Evolutionary conservation across 768 basidiomycete species (phyloP).

Genomic region (Leucocoprinus leucothites): DNA sequence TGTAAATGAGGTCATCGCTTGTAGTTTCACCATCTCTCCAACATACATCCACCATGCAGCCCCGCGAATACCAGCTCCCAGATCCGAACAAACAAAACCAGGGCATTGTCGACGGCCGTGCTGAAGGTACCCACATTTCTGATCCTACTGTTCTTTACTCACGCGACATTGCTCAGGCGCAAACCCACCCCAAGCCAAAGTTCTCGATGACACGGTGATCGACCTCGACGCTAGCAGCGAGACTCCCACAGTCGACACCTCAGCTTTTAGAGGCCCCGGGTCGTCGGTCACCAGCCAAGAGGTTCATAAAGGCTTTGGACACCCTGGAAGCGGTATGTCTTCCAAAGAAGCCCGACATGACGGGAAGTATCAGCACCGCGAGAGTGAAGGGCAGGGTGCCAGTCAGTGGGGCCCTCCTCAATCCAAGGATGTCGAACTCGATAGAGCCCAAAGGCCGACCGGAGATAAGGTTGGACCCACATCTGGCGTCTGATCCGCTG

Average conservation of each 20-base stretch:
- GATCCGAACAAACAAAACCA: constrained; percentile 2
- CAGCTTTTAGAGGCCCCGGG: constrained; percentile 7
- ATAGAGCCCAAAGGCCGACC: constrained; percentile 2
- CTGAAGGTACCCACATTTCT: constrained; percentile 4
- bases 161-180: not conserved
- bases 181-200: not conserved
- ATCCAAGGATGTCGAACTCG: not conserved
- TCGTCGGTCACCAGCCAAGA: constrained; percentile 11
- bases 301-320: constrained; percentile 8
- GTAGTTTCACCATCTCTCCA: not conserved
- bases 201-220: constrained; percentile 1
- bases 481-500: not conserved
- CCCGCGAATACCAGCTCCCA: not conserved
- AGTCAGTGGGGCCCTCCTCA: constrained; percentile 9
- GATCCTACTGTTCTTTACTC: too few species aligned
- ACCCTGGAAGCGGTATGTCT: constrained; percentile 12
- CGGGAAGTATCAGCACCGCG: not conserved
- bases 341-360: constrained; percentile 2
- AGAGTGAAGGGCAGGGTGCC: constrained; percentile 3
- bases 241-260: not conserved
- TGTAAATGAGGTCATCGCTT: not conserved
- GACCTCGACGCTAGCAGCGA: constrained; percentile 4
- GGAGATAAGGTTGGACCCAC: constrained; percentile 4
- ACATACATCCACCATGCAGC: constrained; percentile 1
- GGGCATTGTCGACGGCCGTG: constrained; percentile 13